These are phyloP conservation scores for Sphagnum tenellum DNA, from an alignment of 225 moss, liverwort and hornwort genomes.

Conservation along the genomic window DNA sequence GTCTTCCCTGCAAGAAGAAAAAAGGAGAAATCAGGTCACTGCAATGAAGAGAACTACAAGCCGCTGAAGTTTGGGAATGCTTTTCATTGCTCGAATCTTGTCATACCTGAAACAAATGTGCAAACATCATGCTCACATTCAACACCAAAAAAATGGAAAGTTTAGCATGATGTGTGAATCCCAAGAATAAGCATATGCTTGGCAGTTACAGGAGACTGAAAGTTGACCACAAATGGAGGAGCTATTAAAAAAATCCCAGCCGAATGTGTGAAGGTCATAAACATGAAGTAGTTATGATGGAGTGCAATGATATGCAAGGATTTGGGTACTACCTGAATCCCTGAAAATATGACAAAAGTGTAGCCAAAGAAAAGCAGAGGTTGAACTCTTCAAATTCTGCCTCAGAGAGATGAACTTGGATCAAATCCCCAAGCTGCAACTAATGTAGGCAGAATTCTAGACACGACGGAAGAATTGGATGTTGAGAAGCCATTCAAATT, in stretches of 20 bases:
- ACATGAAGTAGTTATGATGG: neutral
- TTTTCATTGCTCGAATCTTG: slow-evolving; percentile 14
- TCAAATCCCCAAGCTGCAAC: no score
- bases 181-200: neutral
- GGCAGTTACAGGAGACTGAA: no score
- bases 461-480: no score
- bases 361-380: neutral
- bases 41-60: slow-evolving; percentile 3
- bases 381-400: slow-evolving; percentile 45
- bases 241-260: no score
- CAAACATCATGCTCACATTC: neutral
- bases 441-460: no score
- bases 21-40: neutral
- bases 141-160: neutral
- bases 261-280: neutral
- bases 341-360: neutral
- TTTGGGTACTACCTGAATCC: no score
- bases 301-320: neutral
- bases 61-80: slow-evolving; percentile 23
- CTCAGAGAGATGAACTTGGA: slow-evolving; percentile 11
- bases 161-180: neutral
- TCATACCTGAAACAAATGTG: slow-evolving; percentile 20
- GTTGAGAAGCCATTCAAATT: no score
- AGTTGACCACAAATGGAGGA: no score
- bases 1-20: slow-evolving; percentile 21